phyloP scores from a whole-genome alignment of 164 flowering plant species.

The Kingdonia uniflora region DNA sequence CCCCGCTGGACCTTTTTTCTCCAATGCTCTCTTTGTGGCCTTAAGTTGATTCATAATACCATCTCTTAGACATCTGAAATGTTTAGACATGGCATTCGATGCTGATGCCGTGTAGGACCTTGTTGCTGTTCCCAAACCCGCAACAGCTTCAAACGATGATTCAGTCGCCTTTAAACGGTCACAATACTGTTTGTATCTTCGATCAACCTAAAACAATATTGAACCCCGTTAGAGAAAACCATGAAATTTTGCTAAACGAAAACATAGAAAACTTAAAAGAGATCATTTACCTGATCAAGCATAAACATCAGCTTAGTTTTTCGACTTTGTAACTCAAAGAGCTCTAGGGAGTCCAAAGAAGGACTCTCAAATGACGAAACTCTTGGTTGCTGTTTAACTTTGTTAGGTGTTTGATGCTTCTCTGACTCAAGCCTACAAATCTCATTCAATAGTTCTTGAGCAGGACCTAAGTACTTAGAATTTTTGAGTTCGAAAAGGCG shows the following conservation, averaged over 20 bases:
- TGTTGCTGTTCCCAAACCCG: slow-evolving; percentile 71
- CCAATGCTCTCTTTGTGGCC: slow-evolving; percentile 65
- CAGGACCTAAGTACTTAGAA: slow-evolving; percentile 69
- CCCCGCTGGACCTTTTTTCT: slow-evolving; percentile 67
- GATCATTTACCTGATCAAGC: slow-evolving; percentile 73
- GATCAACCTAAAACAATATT: slow-evolving; percentile 52
- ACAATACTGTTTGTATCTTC: slow-evolving; percentile 84
- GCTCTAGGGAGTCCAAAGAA: slow-evolving; percentile 40
- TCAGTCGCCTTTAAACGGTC: slow-evolving; percentile 80
- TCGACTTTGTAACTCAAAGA: slow-evolving; percentile 72
- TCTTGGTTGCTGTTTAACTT: slow-evolving; percentile 5
- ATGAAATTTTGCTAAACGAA: not conserved
- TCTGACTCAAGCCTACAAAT: slow-evolving; percentile 58
- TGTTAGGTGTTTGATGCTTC: slow-evolving; percentile 12
- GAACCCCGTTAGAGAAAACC: not conserved
- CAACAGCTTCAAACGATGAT: slow-evolving; percentile 68
- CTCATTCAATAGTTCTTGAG: slow-evolving; percentile 79
- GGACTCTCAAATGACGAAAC: slow-evolving; percentile 24
- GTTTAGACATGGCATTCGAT: slow-evolving; percentile 82
- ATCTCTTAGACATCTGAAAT: slow-evolving; percentile 77
- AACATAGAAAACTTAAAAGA: not conserved
- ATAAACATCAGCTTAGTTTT: slow-evolving; percentile 71
- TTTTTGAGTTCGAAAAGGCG: slow-evolving; percentile 29
- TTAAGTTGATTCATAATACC: slow-evolving; percentile 65
- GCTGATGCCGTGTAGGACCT: slow-evolving; percentile 61